A percentile compares a stretch with the other conserved stretches of the same genome.
Evolutionary conservation across 805 yeast genomes (phyloP).

Genomic region (Lipomyces oligophaga): DNA sequence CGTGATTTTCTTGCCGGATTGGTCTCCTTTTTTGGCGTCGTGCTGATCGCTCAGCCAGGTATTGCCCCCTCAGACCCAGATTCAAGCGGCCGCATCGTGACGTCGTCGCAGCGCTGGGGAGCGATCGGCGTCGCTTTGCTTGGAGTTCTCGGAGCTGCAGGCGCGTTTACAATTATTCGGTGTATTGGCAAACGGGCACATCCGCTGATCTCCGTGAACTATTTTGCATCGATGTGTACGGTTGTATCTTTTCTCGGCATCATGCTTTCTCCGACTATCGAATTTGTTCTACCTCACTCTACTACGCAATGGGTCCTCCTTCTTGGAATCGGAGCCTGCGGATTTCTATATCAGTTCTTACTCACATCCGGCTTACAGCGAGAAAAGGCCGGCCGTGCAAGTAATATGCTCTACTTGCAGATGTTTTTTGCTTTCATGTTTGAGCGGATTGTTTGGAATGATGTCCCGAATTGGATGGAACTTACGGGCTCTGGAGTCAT

Average conservation of each 20-base stretch:
- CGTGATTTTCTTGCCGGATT: conserved; percentile 68
- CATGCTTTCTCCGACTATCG: conserved; percentile 52
- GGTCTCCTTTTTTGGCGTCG: conserved; percentile 68
- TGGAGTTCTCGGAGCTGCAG: conserved; percentile 67
- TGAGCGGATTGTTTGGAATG: conserved; percentile 70
- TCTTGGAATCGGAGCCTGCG: conserved; percentile 61
- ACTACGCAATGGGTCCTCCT: conserved; percentile 63
- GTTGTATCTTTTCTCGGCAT: conserved; percentile 54
- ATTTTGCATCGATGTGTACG: conserved; percentile 61
- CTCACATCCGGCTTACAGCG: conserved; percentile 79
- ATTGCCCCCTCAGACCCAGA: not conserved
- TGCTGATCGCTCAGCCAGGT: conserved; percentile 74
- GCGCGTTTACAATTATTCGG: conserved; percentile 66
- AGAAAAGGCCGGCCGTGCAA: conserved; percentile 72
- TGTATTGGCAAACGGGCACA: conserved; percentile 76
- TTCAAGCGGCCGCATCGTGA: conserved; percentile 41
- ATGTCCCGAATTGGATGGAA: conserved; percentile 66
- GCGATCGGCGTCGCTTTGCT: conserved; percentile 62
- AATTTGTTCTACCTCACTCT: conserved; percentile 60
- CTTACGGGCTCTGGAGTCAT: conserved; percentile 67
- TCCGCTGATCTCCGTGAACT: conserved; percentile 73
- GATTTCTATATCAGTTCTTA: conserved; percentile 76
- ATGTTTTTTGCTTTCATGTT: conserved; percentile 73
- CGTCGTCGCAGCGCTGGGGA: conserved; percentile 50
- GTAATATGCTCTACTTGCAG: conserved; percentile 71